Evolutionary conservation across 768 basidiomycete species (phyloP).

Genomic region (Lyophyllum semitale): DNA sequence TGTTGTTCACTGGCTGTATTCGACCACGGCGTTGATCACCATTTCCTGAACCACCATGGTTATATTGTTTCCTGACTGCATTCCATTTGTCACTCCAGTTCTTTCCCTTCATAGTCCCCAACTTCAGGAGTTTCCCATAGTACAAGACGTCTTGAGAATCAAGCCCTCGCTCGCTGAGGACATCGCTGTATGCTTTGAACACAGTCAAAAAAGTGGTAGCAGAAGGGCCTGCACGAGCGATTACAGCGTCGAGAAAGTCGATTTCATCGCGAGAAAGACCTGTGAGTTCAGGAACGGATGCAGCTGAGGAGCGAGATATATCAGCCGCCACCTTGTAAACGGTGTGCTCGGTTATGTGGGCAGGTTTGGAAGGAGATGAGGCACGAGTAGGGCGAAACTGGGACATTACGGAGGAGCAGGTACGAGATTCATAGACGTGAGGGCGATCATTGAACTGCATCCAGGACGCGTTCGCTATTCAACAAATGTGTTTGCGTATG

Average conservation of each 20-base stretch:
- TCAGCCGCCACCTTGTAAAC: slow-evolving; percentile 27
- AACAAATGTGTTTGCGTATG: slow-evolving; percentile 13
- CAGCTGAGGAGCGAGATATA: slow-evolving; percentile 39
- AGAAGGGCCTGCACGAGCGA: slow-evolving; percentile 62
- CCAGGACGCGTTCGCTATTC: slow-evolving; percentile 8
- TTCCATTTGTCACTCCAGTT: slow-evolving; percentile 87
- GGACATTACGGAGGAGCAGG: slow-evolving; percentile 32
- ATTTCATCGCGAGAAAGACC: slow-evolving; percentile 58
- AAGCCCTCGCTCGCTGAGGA: slow-evolving; percentile 72
- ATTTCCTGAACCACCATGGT: slow-evolving; percentile 9
- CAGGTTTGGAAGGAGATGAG: slow-evolving; percentile 45
- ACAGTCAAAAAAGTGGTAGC: slow-evolving; percentile 79
- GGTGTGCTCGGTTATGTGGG: slow-evolving; percentile 17
- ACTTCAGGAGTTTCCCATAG: slow-evolving; percentile 80
- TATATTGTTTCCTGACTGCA: slow-evolving; percentile 60
- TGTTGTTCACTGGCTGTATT: neutral
- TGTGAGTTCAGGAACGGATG: slow-evolving; percentile 52
- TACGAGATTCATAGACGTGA: neutral
- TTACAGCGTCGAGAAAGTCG: slow-evolving; percentile 73
- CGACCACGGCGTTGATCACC: neutral
- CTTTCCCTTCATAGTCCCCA: slow-evolving; percentile 77
- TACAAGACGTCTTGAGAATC: slow-evolving; percentile 80
- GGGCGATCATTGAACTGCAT: neutral
- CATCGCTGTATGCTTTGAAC: slow-evolving; percentile 85
- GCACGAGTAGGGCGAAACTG: slow-evolving; percentile 48